Conservation (phyloP, 73 alveolate species). For the Breviolum minutum region DNA sequence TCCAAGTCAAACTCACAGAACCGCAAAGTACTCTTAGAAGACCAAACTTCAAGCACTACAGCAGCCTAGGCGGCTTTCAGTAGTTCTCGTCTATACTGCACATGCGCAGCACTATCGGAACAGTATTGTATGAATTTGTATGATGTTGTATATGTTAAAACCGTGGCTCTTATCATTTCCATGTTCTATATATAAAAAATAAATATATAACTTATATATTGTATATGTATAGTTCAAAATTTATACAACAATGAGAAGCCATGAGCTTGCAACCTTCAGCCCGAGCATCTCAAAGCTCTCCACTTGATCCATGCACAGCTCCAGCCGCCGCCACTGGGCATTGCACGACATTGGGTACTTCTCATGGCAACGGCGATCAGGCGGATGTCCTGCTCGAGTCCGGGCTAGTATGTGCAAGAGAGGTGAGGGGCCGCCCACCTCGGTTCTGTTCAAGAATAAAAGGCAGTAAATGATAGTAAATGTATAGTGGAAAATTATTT, state of each 20-base stretch:
- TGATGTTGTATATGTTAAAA: background rate
- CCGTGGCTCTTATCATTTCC: background rate
- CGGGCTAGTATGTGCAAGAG: background rate
- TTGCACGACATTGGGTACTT: conserved; percentile 81
- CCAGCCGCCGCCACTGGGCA: conserved; percentile 90
- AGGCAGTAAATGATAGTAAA: too few species aligned
- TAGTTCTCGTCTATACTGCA: background rate
- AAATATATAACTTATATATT: too few species aligned
- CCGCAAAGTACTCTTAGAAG: too few species aligned
- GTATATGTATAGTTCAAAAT: too few species aligned
- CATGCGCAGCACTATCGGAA: background rate
- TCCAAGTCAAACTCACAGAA: too few species aligned
- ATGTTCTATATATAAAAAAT: too few species aligned
- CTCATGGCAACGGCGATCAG: conserved; percentile 63
- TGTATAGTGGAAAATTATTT: too few species aligned
- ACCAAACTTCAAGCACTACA: too few species aligned
- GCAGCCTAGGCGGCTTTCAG: background rate
- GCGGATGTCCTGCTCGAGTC: conserved; percentile 39
- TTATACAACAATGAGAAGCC: too few species aligned
- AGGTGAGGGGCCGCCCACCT: background rate
- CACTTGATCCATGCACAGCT: conserved; percentile 48
- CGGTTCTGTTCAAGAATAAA: background rate
- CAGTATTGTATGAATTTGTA: background rate
- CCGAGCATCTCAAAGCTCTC: conserved; percentile 27
- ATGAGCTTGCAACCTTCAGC: background rate